Conservation (phyloP, 169 alveolate species). For the Plasmodium malariae region DNA sequence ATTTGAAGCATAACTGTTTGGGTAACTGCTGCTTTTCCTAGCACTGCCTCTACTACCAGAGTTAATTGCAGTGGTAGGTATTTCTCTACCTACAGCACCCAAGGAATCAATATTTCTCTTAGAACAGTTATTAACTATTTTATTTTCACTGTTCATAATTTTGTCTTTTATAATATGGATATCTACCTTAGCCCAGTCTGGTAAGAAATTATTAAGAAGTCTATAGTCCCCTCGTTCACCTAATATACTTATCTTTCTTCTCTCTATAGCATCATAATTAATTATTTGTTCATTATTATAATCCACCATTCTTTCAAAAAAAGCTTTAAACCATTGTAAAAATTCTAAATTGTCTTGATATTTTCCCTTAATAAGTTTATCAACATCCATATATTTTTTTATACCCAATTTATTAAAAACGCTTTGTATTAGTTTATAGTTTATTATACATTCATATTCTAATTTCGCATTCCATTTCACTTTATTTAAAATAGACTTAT, state of each 20-base stretch:
- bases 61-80: background rate
- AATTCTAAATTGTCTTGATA: slow-evolving; percentile 97
- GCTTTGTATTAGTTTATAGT: slow-evolving; percentile 95
- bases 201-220: slow-evolving; percentile 51
- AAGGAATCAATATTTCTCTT: slow-evolving; percentile 26
- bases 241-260: slow-evolving; percentile 81
- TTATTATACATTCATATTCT: slow-evolving; percentile 95
- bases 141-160: slow-evolving; percentile 63
- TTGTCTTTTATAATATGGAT: slow-evolving; percentile 76
- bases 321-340: slow-evolving; percentile 98
- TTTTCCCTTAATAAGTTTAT: slow-evolving; percentile 93
- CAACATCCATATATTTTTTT: slow-evolving; percentile 94
- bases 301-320: slow-evolving; percentile 90
- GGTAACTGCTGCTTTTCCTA: background rate
- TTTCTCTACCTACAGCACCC: slow-evolving; percentile 7
- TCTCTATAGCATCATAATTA: slow-evolving; percentile 87
- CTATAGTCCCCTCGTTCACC: slow-evolving; percentile 78
- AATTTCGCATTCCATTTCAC: slow-evolving; percentile 97
- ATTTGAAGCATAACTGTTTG: slow-evolving; percentile 3
- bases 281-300: slow-evolving; percentile 81
- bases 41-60: slow-evolving; percentile 8
- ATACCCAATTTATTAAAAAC: slow-evolving; percentile 93
- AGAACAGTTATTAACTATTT: slow-evolving; percentile 5
- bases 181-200: slow-evolving; percentile 77
- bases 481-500: slow-evolving; percentile 87